Evolutionary conservation across 108 stramenopile species (phyloP), one percentile per base, ranked within the genome.

Genomic region (Hondaea fermentalgiana): DNA sequence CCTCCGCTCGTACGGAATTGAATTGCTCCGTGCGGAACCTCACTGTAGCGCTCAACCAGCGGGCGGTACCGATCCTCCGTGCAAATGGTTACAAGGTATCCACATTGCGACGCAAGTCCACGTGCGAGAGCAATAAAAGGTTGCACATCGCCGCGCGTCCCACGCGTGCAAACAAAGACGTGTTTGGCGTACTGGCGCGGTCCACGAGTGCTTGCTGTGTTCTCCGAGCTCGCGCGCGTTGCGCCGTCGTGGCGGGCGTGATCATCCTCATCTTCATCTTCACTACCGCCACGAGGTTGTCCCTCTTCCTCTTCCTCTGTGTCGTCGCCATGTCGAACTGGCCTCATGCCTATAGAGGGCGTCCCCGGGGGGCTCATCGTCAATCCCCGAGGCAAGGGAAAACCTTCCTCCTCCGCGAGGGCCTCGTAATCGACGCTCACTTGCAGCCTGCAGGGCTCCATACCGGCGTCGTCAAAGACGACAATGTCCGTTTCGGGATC

Each of bases 1-100:
- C 76, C 76, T 2, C 76, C 76, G 51, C 76, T 83, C 25, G 76
- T 83, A 23, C 76, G 76, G 51, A 83, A 83, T 23, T 83, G 76
- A 35, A 83, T 53, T 35, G 10, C 6, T 6, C 76, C 76, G 6
- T 17, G 49, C 76, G 49, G 17, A 6, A 83, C 76, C 6, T 83
- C 51, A 45, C 76, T 83, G 28, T 83, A 83, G 43, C 76, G 45
- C 76, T 83, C 76, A 8, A 83, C 51, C n/a, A 83, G 76, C 12
- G 76, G 76, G 16, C 76, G 76, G 76, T 83, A 83, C 25, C 76
- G 45, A 23, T 83, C 76, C 28, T 83, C 76, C 1, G 76, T 83
- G 76, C 76, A 83, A 28, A 83, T 83, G 12, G 76, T 83, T 2
- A 83, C 76, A 43, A 83, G 49, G 3, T 21, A 83, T n/a, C 28